Evolutionary conservation across 495 filamentous ascomycete species (phyloP), one percentile per base, ranked within the genome.

Genomic region (Penicillium paradoxum): DNA sequence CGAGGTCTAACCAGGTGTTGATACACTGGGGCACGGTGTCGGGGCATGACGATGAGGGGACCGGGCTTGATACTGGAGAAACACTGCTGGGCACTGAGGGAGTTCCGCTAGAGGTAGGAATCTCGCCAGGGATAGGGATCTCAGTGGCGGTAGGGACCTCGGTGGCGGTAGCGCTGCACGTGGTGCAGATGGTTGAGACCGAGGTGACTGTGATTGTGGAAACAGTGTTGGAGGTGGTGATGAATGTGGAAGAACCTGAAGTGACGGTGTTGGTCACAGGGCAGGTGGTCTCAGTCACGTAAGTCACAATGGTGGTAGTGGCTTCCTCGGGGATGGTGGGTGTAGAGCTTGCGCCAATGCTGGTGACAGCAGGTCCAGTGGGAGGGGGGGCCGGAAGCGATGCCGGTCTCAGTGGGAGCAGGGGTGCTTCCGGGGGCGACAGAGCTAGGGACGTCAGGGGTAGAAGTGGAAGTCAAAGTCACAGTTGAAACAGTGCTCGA

Each of bases 1-100:
- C 75, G 59, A 84, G 81, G 17, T 49, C 55, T 57, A 95, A 69
- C 89, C 90, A 97, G 59, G 92, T 96, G 82, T 96, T 95, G 73
- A 97, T 77, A 75, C 92, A 97, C 56, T 83, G 83, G 48, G 91
- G 90, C 14, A 97, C 85, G 36, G 88, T 79, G 50, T 73, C 73
- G 43, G 91, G 91, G 79, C 84, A 90, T 22, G 72, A 58, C 2
- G 66, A 58, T 9, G 69, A 62, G 7, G 69, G 60, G 17, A 66
- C 56, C 2, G 69, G 58, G 24, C 56, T 49, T 18, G 63, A 51
- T 21, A 56, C 53, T 4, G 55, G 53, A 45, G 60, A 45, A 21
- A 58, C 39, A 17, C 51, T 51, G 21, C 51, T 58, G 9, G 58
- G 42, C 6, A 51, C 47, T n/a, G 33, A 13, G n/a, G 51, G 19